Evolutionary conservation across 768 basidiomycete species (phyloP), one percentile per base, ranked within the genome.

Genomic region (Phaeotremella fagi): DNA sequence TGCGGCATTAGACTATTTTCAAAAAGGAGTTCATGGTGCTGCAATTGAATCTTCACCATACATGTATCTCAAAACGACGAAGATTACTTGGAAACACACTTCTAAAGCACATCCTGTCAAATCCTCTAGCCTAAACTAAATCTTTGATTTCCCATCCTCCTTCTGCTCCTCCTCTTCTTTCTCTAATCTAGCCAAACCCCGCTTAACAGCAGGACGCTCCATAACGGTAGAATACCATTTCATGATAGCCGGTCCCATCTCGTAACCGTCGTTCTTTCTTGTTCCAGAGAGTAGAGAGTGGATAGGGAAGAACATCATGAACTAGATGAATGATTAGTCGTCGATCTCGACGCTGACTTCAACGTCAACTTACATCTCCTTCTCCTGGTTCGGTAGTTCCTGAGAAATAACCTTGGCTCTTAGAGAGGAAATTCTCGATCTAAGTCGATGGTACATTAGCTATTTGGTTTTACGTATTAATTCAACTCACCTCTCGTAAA

Each of bases 301-400:
- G 53, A 71, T 57, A 9, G 67, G 58, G 60, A 68, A 72, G 51
- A 62, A 60, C 53, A 74, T 56, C 67, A 71, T 67, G 57, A 67
- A 71, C 69, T 71, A 54, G 9, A 20, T 1, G 18, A 26, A 23
- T 24, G 22, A 45, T 23, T 29, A 23, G 22, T 22, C 27, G 4
- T 16, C 6, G 24, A 14, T 18, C 20, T 46, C 44, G 23, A 7
- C 45, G 14, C 18, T 48, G 7, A 15, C 20, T 24, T 29, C 16
- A 36, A 20, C 31, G 33, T 42, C 16, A 9, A 55, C 65, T 61
- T 48, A 71, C 70, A 50, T 74, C 72, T 5, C 64, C 70, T 31
- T 60, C 49, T 29, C 65, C 67, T 3, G 67, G 72, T 45, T 64
- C 53, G 23, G 63, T 56, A 3, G 50, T 49, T 2, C 63, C 63